Percentiles rank a stretch among this genome's conserved stretches.
phyloP scores from a whole-genome alignment of 306 rosid genomes.

The Argentina anserina region DNA sequence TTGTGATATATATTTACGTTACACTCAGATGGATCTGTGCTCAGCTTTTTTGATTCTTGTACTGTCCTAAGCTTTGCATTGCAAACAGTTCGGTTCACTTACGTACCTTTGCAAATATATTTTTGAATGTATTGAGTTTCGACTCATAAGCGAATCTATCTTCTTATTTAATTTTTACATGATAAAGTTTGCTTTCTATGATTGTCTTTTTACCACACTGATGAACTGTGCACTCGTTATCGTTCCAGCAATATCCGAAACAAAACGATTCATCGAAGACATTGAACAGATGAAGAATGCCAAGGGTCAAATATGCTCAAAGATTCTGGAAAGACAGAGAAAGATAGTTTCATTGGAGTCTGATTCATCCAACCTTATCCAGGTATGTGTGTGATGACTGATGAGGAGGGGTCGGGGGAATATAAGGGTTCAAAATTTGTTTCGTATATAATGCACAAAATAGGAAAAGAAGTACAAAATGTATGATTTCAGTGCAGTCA shows the following conservation, averaged over 20 bases:
- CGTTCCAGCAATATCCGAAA: slow-evolving; percentile 57
- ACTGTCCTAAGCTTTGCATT: not conserved
- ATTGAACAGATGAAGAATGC: slow-evolving; percentile 44
- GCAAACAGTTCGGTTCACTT: not conserved
- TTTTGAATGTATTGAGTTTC: not conserved
- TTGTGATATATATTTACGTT: not conserved
- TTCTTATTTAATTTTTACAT: not conserved
- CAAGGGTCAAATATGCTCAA: slow-evolving; percentile 69
- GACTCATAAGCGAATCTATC: not conserved
- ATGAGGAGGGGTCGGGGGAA: not conserved
- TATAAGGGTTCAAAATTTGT: not conserved
- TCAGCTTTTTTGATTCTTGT: not conserved
- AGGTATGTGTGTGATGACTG: slow-evolving; percentile 41
- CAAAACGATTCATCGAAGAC: slow-evolving; percentile 41
- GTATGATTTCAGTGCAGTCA: not conserved
- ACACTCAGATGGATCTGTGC: not conserved
- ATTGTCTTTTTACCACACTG: slow-evolving; percentile 3
- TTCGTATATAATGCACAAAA: not conserved
- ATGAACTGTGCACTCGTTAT: not conserved
- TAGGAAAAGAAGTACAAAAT: not conserved
- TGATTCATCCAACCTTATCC: slow-evolving; percentile 57
- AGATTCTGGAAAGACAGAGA: slow-evolving; percentile 63
- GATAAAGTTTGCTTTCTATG: not conserved
- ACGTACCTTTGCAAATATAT: not conserved
- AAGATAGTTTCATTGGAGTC: slow-evolving; percentile 50